Percentiles rank a stretch among this genome's conserved stretches.
phyloP scores from a whole-genome alignment of 2,329 filamentous ascomycete genomes.

The Aspergillus aculeatinus region DNA sequence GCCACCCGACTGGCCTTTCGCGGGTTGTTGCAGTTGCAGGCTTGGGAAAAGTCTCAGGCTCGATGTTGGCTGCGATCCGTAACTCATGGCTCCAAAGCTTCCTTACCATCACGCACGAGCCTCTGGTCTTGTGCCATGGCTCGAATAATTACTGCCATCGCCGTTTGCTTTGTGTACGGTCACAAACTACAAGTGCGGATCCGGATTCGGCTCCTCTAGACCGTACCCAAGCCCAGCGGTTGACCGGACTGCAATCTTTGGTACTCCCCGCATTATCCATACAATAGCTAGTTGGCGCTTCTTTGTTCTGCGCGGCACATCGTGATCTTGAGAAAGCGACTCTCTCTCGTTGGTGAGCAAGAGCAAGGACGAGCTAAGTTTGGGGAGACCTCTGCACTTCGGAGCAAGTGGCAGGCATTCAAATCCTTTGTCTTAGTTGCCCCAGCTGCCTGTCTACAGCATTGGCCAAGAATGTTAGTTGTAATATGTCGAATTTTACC shows the following conservation, averaged over 20 bases:
- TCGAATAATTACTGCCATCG: background rate
- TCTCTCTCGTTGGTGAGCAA: background rate
- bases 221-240: too few species aligned
- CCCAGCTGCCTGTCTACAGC: too few species aligned
- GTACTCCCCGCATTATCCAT: background rate
- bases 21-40: background rate
- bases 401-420: background rate
- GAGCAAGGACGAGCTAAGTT: background rate
- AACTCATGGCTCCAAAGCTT: background rate
- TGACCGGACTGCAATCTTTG: background rate
- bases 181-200: background rate
- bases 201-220: background rate
- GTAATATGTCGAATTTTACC: too few species aligned
- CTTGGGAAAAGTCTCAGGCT: background rate
- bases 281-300: background rate
- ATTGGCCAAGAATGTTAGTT: too few species aligned
- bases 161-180: background rate
- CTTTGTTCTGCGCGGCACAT: background rate
- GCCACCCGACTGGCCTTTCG: background rate
- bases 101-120: background rate
- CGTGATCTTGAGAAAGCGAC: background rate
- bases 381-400: background rate
- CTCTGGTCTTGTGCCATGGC: background rate
- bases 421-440: background rate
- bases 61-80: background rate